These are phyloP conservation scores for Bombardia bombarda DNA, from an alignment of 495 filamentous ascomycete species.

Conservation along the genomic window DNA sequence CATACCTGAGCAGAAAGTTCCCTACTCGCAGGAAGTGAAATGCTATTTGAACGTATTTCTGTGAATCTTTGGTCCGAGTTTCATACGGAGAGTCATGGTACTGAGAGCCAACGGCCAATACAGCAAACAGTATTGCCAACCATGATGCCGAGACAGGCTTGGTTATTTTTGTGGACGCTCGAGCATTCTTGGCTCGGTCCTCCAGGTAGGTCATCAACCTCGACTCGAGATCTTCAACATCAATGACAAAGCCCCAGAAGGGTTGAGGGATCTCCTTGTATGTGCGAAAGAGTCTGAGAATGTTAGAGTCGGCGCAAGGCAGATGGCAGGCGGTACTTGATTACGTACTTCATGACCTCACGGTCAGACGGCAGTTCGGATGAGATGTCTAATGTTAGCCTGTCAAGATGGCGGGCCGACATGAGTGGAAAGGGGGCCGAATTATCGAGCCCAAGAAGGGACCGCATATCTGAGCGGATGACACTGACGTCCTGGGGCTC, in stretches of 20 bases:
- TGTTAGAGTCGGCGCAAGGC: neutral
- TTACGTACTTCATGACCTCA: conserved; percentile 46
- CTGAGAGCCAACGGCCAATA: conserved; percentile 75
- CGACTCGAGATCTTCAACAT: conserved; percentile 57
- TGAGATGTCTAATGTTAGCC: conserved; percentile 64
- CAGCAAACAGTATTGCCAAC: conserved; percentile 71
- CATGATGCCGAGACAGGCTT: conserved; percentile 54
- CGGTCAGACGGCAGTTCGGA: conserved; percentile 55
- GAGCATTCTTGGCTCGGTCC: conserved; percentile 49
- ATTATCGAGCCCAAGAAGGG: conserved; percentile 75
- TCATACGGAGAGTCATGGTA: conserved; percentile 61
- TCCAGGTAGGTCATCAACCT: conserved; percentile 60
- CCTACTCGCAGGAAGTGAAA: conserved; percentile 48
- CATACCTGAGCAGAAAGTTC: conserved; percentile 44
- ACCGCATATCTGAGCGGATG: conserved; percentile 59
- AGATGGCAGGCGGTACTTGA: neutral
- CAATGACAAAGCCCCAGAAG: conserved; percentile 71
- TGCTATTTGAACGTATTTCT: conserved; percentile 47
- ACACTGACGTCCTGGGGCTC: conserved; percentile 39
- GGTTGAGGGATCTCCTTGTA: conserved; percentile 73
- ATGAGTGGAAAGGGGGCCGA: conserved; percentile 81
- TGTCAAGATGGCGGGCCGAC: conserved; percentile 61
- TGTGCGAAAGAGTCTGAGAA: conserved; percentile 53
- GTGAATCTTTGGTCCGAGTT: conserved; percentile 42
- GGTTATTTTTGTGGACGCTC: conserved; percentile 37